A percentile compares a stretch with the other conserved stretches of the same genome.
Conservation (phyloP, 2,329 filamentous ascomycete genomes). For the Metarhizium album region DNA sequence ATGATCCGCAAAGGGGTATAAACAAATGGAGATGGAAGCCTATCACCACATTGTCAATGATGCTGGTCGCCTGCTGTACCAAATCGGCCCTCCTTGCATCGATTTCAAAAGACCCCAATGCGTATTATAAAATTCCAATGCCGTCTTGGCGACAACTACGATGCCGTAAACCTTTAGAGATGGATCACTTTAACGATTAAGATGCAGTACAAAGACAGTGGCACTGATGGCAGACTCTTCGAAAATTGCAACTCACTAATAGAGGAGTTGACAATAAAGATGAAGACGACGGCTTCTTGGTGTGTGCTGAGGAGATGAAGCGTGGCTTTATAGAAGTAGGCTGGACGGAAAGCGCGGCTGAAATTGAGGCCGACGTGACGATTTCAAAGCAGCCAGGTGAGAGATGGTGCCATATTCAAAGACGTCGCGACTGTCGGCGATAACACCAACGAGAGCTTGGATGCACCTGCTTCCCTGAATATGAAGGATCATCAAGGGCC, state of each 20-base stretch:
- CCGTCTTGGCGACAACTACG: constrained; percentile 13
- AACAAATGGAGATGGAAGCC: constrained; percentile 10
- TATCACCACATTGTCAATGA: constrained; percentile 20
- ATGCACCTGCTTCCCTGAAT: constrained; percentile 13
- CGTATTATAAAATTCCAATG: constrained; percentile 16
- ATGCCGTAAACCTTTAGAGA: background rate
- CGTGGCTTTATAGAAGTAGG: background rate
- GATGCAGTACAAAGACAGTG: constrained; percentile 16
- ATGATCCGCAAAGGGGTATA: background rate
- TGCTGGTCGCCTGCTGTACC: constrained; percentile 21
- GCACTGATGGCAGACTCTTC: constrained; percentile 19
- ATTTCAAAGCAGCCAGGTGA: constrained; percentile 1
- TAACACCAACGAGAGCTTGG: constrained; percentile 7
- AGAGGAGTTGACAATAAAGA: constrained; percentile 9
- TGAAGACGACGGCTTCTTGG: constrained; percentile 11
- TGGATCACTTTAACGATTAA: background rate
- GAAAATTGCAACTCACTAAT: constrained; percentile 19
- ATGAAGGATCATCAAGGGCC: constrained; percentile 14
- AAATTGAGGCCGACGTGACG: constrained; percentile 9
- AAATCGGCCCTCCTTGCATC: constrained; percentile 15
- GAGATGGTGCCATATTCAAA: constrained; percentile 4
- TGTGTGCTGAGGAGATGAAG: constrained; percentile 6
- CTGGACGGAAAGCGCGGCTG: background rate
- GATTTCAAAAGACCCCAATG: constrained; percentile 12
- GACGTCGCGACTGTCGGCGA: constrained; percentile 4